Conservation (phyloP, 225 moss, liverwort and hornwort genomes). For the Asterella californica region DNA sequence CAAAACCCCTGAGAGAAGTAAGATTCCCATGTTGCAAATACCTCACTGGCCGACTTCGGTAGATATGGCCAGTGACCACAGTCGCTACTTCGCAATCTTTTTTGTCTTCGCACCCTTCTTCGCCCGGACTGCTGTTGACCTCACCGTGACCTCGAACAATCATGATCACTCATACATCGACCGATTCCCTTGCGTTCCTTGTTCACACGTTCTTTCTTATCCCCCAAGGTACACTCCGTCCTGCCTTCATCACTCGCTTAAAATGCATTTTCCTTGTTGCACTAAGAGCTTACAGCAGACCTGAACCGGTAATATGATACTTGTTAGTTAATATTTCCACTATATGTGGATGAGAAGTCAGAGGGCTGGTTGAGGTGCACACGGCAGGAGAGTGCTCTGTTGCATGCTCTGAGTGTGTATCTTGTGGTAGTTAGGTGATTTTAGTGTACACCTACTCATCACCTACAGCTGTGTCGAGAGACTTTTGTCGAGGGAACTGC, state of each 20-base stretch:
- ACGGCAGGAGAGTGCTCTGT: no score
- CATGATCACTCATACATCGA: not conserved
- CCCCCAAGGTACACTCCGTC: not conserved
- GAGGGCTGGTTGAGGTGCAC: no score
- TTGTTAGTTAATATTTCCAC: no score
- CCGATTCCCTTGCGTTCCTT: not conserved
- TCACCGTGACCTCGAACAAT: not conserved
- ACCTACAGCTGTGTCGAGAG: no score
- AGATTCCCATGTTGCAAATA: not conserved
- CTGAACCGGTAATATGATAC: no score
- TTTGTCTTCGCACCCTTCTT: not conserved
- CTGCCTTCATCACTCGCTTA: not conserved
- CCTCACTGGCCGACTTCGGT: not conserved
- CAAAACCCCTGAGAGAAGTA: not conserved
- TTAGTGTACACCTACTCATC: no score
- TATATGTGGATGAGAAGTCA: no score
- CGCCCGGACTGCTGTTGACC: slow-evolving; percentile 2
- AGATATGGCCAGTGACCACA: not conserved
- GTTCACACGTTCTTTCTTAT: not conserved
- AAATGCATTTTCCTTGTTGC: not conserved
- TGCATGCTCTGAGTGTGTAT: no score
- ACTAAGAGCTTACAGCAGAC: no score
- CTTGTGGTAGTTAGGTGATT: no score
- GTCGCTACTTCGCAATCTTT: not conserved
- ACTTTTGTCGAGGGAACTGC: no score